Conservation (phyloP, 2,329 filamentous ascomycete genomes). For the Xylariaceae sp. region DNA sequence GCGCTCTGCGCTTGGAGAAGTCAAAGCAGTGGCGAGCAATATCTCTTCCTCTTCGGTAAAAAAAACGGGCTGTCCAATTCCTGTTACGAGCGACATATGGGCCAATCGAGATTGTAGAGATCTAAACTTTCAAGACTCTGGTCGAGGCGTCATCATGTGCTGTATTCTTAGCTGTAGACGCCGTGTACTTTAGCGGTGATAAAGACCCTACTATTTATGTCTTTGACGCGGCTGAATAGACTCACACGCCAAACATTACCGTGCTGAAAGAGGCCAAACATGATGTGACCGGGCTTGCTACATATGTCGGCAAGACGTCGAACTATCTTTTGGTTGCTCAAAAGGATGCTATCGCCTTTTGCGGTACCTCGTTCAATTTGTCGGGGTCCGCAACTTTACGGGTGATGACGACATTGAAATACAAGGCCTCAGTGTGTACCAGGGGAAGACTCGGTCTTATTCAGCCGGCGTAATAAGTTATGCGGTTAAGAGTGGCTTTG, state of each 20-base stretch:
- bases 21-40: conserved; percentile 46
- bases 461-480: conserved; percentile 48
- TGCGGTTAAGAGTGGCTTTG: conserved; percentile 48
- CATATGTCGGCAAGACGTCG: conserved; percentile 44
- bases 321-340: conserved; percentile 52
- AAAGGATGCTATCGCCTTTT: conserved; percentile 46
- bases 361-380: conserved; percentile 43
- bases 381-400: conserved; percentile 46
- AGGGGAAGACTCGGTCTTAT: conserved; percentile 44
- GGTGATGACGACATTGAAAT: conserved; percentile 50
- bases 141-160: conserved; percentile 53
- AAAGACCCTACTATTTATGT: conserved; percentile 46
- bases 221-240: conserved; percentile 49
- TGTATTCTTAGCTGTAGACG: conserved; percentile 43
- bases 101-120: conserved; percentile 46
- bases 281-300: conserved; percentile 49
- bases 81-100: conserved; percentile 42
- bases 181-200: conserved; percentile 49
- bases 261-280: conserved; percentile 44
- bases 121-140: conserved; percentile 50
- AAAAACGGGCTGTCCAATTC: conserved; percentile 45
- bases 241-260: conserved; percentile 43
- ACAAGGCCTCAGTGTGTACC: conserved; percentile 50
- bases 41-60: conserved; percentile 55
- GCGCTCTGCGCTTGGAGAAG: conserved; percentile 53